These are phyloP conservation scores for Rhododendron kiyosumense DNA, from an alignment of 148 eudicot species.

Conservation along the genomic window DNA sequence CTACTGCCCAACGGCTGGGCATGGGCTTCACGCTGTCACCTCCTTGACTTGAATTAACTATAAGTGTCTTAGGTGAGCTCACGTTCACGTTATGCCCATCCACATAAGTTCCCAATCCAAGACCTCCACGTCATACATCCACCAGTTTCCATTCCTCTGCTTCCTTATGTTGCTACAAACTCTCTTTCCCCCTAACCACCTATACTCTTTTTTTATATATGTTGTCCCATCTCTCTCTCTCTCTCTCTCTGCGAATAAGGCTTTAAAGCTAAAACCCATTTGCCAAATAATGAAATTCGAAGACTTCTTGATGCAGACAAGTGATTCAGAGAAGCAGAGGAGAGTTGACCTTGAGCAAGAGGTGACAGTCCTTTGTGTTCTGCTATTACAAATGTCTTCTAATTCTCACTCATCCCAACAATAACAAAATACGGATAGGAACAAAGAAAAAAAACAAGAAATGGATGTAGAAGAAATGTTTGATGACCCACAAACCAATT, in stretches of 20 bases:
- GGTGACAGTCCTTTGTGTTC: conserved; percentile 28
- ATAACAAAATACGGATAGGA: background rate
- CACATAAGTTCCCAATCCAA: background rate
- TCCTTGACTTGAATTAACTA: background rate
- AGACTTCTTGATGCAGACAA: conserved; percentile 62
- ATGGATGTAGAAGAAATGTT: background rate
- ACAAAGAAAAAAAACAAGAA: background rate
- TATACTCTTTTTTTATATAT: background rate
- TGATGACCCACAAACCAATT: background rate
- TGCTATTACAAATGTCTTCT: background rate
- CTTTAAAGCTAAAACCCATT: conserved; percentile 2
- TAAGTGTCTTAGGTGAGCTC: background rate
- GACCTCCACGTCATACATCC: background rate
- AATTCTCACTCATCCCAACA: background rate
- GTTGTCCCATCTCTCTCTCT: background rate
- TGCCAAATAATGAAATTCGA: conserved; percentile 66
- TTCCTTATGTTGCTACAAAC: background rate
- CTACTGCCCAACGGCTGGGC: background rate
- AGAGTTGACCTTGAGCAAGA: conserved; percentile 55
- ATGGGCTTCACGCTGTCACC: conserved; percentile 9
- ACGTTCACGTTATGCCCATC: conserved; percentile 4
- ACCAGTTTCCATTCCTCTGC: background rate
- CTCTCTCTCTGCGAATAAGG: background rate
- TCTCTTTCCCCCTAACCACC: background rate
- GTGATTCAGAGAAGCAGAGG: conserved; percentile 39